Evolutionary conservation across 1,284 basidiomycete species (phyloP).

Genomic region (Ceratobasidium sp.): DNA sequence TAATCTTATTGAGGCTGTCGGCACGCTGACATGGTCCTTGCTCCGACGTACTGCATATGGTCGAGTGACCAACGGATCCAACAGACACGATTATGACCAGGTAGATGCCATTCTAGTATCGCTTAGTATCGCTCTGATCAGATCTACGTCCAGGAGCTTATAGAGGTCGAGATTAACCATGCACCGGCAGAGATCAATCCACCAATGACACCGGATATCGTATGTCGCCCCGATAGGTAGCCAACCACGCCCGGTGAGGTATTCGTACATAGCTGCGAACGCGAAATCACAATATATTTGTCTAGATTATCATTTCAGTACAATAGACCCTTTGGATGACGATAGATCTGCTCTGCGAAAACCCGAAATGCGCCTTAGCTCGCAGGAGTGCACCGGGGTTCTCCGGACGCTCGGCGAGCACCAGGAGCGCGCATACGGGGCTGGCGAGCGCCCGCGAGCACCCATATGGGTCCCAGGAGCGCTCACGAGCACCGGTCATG

Average conservation of each 20-base stretch:
- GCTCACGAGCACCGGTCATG: too few relatives aligned
- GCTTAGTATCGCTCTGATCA: slow-evolving; percentile 7
- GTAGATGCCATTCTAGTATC: slow-evolving; percentile 30
- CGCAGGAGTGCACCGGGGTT: too few relatives aligned
- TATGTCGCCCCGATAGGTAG: neutral
- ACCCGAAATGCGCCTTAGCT: too few relatives aligned
- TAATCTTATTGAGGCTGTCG: too few relatives aligned
- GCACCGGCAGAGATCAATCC: neutral
- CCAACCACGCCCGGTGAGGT: neutral
- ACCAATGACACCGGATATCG: neutral
- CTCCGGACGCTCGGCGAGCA: too few relatives aligned
- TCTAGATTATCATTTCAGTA: neutral
- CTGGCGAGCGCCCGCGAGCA: too few relatives aligned
- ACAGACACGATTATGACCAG: neutral
- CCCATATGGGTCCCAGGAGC: too few relatives aligned
- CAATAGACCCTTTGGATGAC: too few relatives aligned
- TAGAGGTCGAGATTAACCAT: neutral
- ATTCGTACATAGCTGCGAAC: neutral
- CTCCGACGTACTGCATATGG: neutral
- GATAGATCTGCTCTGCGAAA: too few relatives aligned
- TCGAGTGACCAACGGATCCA: neutral
- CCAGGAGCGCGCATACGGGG: too few relatives aligned
- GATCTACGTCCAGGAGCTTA: too few relatives aligned
- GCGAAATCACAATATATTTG: neutral
- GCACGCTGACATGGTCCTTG: too few relatives aligned